Evolutionary conservation across 257 asterid genomes (phyloP).

Genomic region (Nicotiana otophora): DNA sequence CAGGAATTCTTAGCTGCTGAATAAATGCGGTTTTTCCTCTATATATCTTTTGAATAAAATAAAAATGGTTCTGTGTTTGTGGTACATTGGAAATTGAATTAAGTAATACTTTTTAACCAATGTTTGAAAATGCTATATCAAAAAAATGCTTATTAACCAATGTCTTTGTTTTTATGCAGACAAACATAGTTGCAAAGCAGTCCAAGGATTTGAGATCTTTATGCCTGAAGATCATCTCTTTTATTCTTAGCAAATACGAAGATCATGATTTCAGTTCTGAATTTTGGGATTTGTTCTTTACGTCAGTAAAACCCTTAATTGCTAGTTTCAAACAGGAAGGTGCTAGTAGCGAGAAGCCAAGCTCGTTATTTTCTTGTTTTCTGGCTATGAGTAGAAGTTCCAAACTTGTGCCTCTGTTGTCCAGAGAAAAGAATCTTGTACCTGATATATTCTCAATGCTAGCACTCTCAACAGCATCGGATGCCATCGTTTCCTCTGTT

Average conservation of each 20-base stretch:
- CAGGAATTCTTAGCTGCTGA: not conserved
- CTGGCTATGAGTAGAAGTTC: conserved; percentile 87
- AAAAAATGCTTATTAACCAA: conserved; percentile 6
- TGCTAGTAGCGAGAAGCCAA: conserved; percentile 76
- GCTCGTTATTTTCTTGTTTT: conserved; percentile 83
- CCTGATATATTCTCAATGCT: conserved; percentile 79
- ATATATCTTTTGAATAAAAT: not conserved
- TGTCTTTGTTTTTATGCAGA: conserved; percentile 43
- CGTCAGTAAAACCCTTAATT: conserved; percentile 56
- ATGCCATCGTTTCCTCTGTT: conserved; percentile 54
- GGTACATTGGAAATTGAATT: not conserved
- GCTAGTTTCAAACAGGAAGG: conserved; percentile 75
- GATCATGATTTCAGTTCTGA: conserved; percentile 57
- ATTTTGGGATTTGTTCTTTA: conserved; percentile 78
- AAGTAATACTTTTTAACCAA: not conserved
- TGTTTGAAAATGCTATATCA: not conserved
- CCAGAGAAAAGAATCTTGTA: conserved; percentile 60
- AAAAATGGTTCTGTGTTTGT: not conserved
- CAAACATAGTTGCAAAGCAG: conserved; percentile 50
- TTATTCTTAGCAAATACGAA: conserved; percentile 52
- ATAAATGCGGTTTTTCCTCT: not conserved
- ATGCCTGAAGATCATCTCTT: conserved; percentile 68
- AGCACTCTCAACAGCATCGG: conserved; percentile 62
- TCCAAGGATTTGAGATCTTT: conserved; percentile 79
- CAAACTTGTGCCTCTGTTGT: conserved; percentile 58